Base-by-base conservation (phyloP, 78 protist genomes). In the Tieghemostelium lacteum region DNA sequence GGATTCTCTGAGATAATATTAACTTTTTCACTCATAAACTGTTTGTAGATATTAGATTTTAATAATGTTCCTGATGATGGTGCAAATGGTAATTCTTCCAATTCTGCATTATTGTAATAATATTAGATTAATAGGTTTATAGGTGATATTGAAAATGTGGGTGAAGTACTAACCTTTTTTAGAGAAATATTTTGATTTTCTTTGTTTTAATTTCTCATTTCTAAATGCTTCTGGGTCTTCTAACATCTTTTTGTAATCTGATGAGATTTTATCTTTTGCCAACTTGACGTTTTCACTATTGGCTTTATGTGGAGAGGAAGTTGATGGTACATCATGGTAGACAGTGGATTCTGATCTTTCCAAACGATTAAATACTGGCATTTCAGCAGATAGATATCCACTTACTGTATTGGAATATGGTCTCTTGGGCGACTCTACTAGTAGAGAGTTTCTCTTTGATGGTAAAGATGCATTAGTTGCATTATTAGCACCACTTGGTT, bases 41-140 rank as follows among this genome's bases (percentile, higher is more conserved):
- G 91, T 58, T 83, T 71, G 22, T 58, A 83, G 22, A 83, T 63
- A 10, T 72, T 66, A 58, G 91, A 83, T 60, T 65, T 83, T 63
- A 83, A 67, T 58, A 39, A 40, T 20, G 91, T 83, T 3, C 91
- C 91, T 34, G 91, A 83, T 31, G 91, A 60, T 69, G 91, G 78
- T 50, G 63, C n/a, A 42, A 83, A 83, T 45, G 50, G 70, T 50
- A 50, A n/a, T 50, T 71, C 77, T 71, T 69, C 70, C 29, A 83
- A 40, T 33, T 83, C 91, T 83, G 69, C 17, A 14, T 45, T 6
- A 45, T 14, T 45, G 10, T 14, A 45, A 45, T 45, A 45, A 45
- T 14, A 6, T 14, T 45, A 45, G 6, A 14, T 45, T 14, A 45
- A 14, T 45, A 45, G 10, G n/a, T 10, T 45, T 14, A 45, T 45